Evolutionary conservation across 2,329 filamentous ascomycete species (phyloP).

Genomic region (Xylariaceae sp.): DNA sequence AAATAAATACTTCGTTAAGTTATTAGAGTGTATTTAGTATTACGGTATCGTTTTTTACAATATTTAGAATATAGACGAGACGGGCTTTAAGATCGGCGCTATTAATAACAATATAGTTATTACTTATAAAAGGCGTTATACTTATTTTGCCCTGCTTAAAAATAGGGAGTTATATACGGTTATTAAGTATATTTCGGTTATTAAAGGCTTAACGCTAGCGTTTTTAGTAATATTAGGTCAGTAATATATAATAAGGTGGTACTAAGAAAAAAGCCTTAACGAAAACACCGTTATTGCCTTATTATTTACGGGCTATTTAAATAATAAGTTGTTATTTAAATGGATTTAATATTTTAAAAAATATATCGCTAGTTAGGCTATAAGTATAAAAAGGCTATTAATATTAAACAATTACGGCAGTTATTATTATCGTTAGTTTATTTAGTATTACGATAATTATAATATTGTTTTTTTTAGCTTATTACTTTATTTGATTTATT

Average conservation of each 20-base stretch:
- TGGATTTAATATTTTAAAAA: background rate
- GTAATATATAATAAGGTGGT: background rate
- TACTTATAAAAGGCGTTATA: background rate
- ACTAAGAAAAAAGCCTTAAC: background rate
- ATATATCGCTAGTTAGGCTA: background rate
- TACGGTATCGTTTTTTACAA: background rate
- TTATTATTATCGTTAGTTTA: background rate
- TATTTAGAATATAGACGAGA: constrained; percentile 2
- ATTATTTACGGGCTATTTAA: background rate
- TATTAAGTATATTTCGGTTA: background rate
- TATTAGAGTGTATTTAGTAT: background rate
- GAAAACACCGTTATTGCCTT: background rate
- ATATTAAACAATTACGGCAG: background rate
- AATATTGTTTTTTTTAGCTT: background rate
- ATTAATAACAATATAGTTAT: background rate
- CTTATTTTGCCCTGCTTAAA: background rate
- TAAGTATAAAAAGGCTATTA: background rate
- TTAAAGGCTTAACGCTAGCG: background rate
- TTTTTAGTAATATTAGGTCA: background rate
- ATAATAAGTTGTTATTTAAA: background rate
- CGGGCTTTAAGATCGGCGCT: background rate
- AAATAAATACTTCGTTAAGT: background rate
- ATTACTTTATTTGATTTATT: background rate
- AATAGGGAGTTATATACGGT: background rate
- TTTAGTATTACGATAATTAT: background rate